Conservation (phyloP, 2,329 filamentous ascomycete genomes). For the Tolypocladium tropicale region DNA sequence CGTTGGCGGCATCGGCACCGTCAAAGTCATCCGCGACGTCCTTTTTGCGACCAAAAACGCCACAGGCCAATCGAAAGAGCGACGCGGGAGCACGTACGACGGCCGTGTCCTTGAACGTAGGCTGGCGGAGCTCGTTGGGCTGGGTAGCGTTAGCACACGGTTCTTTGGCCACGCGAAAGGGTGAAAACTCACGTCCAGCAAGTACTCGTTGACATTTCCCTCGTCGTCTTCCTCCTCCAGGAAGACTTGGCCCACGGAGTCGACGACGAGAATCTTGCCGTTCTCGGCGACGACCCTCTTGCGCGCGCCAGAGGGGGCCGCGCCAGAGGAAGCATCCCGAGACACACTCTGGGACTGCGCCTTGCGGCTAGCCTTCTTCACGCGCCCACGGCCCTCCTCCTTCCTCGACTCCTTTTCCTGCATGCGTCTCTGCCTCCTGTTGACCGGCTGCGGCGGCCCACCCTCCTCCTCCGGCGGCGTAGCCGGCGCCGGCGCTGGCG, state of each 20-base stretch:
- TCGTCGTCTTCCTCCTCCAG: conserved; percentile 89
- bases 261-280: conserved; percentile 88
- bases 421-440: conserved; percentile 45
- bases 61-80: conserved; percentile 45
- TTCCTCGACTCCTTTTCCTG: conserved; percentile 38
- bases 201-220: conserved; percentile 69
- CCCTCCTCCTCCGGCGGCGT: conserved; percentile 36
- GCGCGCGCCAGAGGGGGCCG: conserved; percentile 57
- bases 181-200: conserved; percentile 65
- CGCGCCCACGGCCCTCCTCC: conserved; percentile 47
- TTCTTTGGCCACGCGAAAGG: neutral
- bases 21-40: conserved; percentile 24
- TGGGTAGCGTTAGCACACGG: conserved; percentile 23
- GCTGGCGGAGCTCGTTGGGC: conserved; percentile 69
- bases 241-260: conserved; percentile 85
- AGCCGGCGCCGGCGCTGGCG: conserved; percentile 32
- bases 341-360: conserved; percentile 20
- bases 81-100: conserved; percentile 70
- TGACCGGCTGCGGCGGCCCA: conserved; percentile 54
- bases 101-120: conserved; percentile 72
- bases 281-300: conserved; percentile 90
- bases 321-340: conserved; percentile 40
- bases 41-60: conserved; percentile 28
- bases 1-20: conserved; percentile 29
- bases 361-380: conserved; percentile 31